These are phyloP conservation scores for Colletotrichum coccodes DNA, from an alignment of 2,329 filamentous ascomycete species.

Conservation along the genomic window DNA sequence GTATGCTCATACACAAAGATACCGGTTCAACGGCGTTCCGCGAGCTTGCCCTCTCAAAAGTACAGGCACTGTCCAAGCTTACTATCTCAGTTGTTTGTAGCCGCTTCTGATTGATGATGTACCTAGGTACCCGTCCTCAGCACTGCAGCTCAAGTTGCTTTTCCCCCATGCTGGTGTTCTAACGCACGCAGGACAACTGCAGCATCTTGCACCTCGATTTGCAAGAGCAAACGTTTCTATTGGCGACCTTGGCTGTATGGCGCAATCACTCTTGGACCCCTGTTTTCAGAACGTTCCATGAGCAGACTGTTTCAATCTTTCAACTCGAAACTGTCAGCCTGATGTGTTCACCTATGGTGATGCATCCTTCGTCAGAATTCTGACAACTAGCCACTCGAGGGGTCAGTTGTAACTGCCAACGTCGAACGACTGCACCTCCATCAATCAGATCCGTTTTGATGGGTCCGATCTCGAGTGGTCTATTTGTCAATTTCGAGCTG, in stretches of 20 bases:
- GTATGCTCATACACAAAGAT: neutral
- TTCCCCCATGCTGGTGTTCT: neutral
- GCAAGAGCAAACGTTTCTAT: neutral
- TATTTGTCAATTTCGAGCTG: neutral
- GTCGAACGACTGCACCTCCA: neutral
- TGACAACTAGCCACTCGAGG: neutral
- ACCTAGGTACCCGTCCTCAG: constrained; percentile 8
- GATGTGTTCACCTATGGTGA: neutral
- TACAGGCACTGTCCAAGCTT: constrained; percentile 2
- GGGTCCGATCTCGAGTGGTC: neutral
- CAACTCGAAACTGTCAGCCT: neutral
- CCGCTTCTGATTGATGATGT: neutral
- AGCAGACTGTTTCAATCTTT: neutral
- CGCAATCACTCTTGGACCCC: neutral
- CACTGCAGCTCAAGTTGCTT: constrained; percentile 8
- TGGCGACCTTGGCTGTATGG: neutral
- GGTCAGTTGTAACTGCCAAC: neutral
- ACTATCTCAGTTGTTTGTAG: neutral
- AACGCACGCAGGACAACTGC: constrained; percentile 5
- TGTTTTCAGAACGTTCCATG: neutral
- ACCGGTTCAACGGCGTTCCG: neutral
- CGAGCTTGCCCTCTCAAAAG: neutral
- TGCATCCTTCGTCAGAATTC: constrained; percentile 2
- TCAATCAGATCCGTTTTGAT: neutral
- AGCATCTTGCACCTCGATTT: neutral